phyloP scores from a whole-genome alignment of 2,329 filamentous ascomycete species.

The Beauveria caledonica region DNA sequence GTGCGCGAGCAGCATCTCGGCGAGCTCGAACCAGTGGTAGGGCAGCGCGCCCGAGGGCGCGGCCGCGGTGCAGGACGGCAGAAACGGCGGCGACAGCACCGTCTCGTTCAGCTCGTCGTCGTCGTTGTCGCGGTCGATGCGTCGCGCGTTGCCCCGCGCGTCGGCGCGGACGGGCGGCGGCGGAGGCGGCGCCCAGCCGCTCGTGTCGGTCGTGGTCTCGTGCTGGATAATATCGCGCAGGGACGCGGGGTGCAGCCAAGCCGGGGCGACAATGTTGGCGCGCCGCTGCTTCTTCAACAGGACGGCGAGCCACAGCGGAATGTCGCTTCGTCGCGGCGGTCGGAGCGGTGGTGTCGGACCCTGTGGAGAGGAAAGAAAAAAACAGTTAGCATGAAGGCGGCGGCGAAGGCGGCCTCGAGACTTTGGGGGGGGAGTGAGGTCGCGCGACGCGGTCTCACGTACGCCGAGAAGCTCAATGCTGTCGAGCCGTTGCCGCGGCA shows the following conservation, averaged over 20 bases:
- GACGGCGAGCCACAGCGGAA: conserved; percentile 91
- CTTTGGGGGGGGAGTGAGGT: conserved; percentile 12
- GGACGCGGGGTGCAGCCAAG: conserved; percentile 75
- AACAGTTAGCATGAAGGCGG: neutral
- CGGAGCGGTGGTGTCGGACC: conserved; percentile 68
- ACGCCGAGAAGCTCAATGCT: conserved; percentile 78
- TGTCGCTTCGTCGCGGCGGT: conserved; percentile 68
- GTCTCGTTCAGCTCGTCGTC: conserved; percentile 18
- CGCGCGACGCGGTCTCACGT: conserved; percentile 32
- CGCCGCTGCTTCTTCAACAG: conserved; percentile 90
- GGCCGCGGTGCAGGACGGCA: conserved; percentile 63
- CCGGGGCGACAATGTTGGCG: conserved; percentile 83
- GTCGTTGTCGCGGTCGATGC: conserved; percentile 18
- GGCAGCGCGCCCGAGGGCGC: conserved; percentile 65
- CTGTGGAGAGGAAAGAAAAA: conserved; percentile 35
- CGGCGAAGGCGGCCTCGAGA: neutral
- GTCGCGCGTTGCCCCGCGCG: conserved; percentile 33
- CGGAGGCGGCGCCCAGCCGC: conserved; percentile 70
- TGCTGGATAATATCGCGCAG: conserved; percentile 70
- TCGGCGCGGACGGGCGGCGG: conserved; percentile 50
- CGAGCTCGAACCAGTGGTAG: conserved; percentile 92
- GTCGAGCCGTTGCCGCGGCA: conserved; percentile 85
- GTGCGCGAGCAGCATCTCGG: conserved; percentile 77
- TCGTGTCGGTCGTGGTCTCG: conserved; percentile 65
- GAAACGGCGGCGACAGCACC: conserved; percentile 62